These are phyloP conservation scores for Vaccinium macrocarpon DNA, from an alignment of 148 eudicot genomes.

Conservation along the genomic window DNA sequence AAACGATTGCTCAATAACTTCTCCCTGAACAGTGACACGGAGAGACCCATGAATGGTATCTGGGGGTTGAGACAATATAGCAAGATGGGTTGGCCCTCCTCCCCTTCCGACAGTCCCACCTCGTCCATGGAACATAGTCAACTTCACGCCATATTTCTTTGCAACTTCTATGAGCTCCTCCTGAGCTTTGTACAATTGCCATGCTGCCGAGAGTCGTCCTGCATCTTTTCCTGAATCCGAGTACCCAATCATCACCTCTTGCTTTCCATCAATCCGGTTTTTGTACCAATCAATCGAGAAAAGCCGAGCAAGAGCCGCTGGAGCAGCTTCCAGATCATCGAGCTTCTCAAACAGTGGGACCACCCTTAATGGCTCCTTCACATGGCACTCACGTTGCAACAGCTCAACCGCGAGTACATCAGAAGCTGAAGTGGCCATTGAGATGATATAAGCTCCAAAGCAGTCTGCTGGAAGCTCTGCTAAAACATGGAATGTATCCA, in stretches of 20 bases:
- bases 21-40: conserved; percentile 97
- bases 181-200: conserved; percentile 95
- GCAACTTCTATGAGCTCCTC: conserved; percentile 94
- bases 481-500: conserved; percentile 70
- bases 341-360: conserved; percentile 96
- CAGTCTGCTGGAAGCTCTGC: conserved; percentile 93
- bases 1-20: conserved; percentile 95
- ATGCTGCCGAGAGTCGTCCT: conserved; percentile 92
- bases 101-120: conserved; percentile 99
- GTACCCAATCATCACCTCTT: conserved; percentile 98
- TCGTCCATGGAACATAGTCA: conserved; percentile 95
- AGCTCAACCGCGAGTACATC: conserved; percentile 97
- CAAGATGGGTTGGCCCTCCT: conserved; percentile 98
- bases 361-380: conserved; percentile 74
- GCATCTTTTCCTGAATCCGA: conserved; percentile 98
- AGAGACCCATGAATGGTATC: conserved; percentile 88
- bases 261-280: conserved; percentile 79
- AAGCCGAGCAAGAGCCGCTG: conserved; percentile 85
- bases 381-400: conserved; percentile 91
- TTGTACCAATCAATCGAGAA: conserved; percentile 91
- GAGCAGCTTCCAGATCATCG: conserved; percentile 87
- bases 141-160: conserved; percentile 77
- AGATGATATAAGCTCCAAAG: conserved; percentile 95
- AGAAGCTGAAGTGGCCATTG: conserved; percentile 96
- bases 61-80: conserved; percentile 97